Evolutionary conservation across 768 basidiomycete genomes (phyloP), one percentile per base, ranked within the genome.

Genomic region (Lactarius pseudohatsudake): DNA sequence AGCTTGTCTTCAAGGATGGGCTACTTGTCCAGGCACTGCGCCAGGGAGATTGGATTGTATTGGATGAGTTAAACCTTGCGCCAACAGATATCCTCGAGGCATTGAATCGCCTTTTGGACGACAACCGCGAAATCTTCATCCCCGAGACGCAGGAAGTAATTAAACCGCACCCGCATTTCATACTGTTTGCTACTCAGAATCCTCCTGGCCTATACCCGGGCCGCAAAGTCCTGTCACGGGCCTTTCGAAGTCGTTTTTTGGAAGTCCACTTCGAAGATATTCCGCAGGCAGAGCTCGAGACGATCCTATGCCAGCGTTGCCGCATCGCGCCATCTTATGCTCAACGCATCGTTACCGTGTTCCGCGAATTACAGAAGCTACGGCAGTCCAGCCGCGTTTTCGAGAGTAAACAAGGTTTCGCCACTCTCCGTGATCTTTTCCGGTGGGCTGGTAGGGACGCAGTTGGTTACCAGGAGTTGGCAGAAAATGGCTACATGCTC

Each of bases 221-320:
- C 7, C 84, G 97, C 70, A 99, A 99, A 74, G 84, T 96, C 9
- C 78, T 98, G 13, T 98, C 96, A 3, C 86, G 97, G 10, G 97
- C 97, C 0, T 98, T 99, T 79, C 86, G 97, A 36, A 97, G 95
- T 77, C 91, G 97, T 7, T 98, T 98, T 77, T 84, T 99, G 20
- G 97, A 99, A 76, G 92, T 98, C 26, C 95, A 98, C 74, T 98
- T 98, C 73, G 90, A 93, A 61, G 96, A 99, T 71, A 96, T 98
- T 0, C 97, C 97, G 0, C 93, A 98, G 76, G 82, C 81, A 6
- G 97, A 99, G 75, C 80, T 98, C 54, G 94, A 98, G 77, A 90
- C 87, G 3, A 98, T 99, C 70, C 81, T 99, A n/a, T 92, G 89
- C 72, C 89, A 96, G 73, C 82, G 94, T 57, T 96, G 94, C 76